Evolutionary conservation across 2,329 filamentous ascomycete species (phyloP).

Genomic region (Colletotrichum filicis): DNA sequence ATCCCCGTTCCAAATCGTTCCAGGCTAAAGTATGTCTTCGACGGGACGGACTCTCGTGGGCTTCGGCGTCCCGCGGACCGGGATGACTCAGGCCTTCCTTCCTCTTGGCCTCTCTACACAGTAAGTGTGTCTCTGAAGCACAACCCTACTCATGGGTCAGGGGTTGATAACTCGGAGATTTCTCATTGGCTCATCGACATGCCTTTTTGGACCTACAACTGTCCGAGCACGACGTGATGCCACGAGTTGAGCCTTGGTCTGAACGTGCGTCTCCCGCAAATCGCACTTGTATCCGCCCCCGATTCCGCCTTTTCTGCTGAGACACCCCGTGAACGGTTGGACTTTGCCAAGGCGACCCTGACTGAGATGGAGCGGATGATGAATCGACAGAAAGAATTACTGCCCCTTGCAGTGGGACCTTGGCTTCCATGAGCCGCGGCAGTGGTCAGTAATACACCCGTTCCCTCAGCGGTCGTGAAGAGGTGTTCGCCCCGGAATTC

Average conservation of each 20-base stretch:
- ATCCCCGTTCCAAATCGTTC: conserved; percentile 39
- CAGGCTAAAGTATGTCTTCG: conserved; percentile 23
- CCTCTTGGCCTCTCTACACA: not conserved
- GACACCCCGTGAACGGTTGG: conserved; percentile 18
- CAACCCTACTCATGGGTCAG: not conserved
- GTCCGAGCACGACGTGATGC: conserved; percentile 17
- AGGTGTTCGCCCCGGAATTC: not conserved
- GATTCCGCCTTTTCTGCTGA: not conserved
- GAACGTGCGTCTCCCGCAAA: conserved; percentile 7
- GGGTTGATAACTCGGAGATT: not conserved
- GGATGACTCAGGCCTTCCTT: conserved; percentile 2
- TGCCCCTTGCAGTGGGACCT: not conserved
- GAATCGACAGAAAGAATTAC: not conserved
- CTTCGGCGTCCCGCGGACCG: conserved; percentile 18
- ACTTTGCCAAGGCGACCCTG: not conserved
- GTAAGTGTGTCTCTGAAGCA: not conserved
- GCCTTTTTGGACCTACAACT: not conserved
- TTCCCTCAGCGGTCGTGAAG: not conserved
- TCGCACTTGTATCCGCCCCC: not conserved
- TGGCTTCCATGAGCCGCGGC: not conserved
- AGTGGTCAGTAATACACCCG: not conserved
- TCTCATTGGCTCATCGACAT: conserved; percentile 7
- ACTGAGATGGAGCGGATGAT: too few species aligned
- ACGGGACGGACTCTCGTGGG: not conserved
- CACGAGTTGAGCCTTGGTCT: not conserved